These are phyloP conservation scores for Leccinum longicurvipes DNA, from an alignment of 768 basidiomycete species.

Conservation along the genomic window DNA sequence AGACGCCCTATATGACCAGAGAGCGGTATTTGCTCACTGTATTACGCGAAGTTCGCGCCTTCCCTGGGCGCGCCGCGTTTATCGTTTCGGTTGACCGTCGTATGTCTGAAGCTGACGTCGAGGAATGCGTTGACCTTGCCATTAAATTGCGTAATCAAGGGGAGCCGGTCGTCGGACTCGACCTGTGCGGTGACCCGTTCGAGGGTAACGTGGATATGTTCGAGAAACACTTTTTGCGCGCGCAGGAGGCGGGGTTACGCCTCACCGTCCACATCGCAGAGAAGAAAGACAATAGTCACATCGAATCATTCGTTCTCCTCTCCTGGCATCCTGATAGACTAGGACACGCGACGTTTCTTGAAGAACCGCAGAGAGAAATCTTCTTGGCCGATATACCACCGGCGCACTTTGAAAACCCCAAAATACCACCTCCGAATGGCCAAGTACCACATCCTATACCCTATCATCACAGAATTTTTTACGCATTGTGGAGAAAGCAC, in stretches of 20 bases:
- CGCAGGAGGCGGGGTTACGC: conserved; percentile 57
- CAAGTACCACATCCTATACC: conserved; percentile 20
- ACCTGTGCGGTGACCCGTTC: conserved; percentile 75
- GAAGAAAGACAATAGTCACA: conserved; percentile 57
- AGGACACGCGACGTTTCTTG: conserved; percentile 81
- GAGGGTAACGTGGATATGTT: conserved; percentile 56
- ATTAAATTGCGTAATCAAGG: conserved; percentile 52
- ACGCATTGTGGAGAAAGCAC: conserved; percentile 23
- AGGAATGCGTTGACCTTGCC: conserved; percentile 59
- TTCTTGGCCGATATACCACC: conserved; percentile 41
- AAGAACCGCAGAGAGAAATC: conserved; percentile 47
- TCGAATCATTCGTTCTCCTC: conserved; percentile 61
- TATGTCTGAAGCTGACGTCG: conserved; percentile 51
- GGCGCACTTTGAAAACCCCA: conserved; percentile 8
- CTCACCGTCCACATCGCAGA: conserved; percentile 86
- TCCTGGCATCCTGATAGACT: conserved; percentile 63
- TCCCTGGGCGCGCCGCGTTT: conserved; percentile 50
- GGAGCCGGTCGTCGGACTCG: conserved; percentile 68
- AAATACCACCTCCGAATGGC: conserved; percentile 19
- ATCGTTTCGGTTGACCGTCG: conserved; percentile 75
- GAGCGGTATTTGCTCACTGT: conserved; percentile 63
- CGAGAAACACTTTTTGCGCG: conserved; percentile 48
- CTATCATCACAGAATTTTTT: conserved; percentile 22
- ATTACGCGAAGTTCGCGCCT: conserved; percentile 60
- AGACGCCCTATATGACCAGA: conserved; percentile 54